A percentile compares a stretch with the other conserved stretches of the same genome.
Evolutionary conservation across 2,329 filamentous ascomycete genomes (phyloP).

Genomic region (Ophiocordyceps polyrhachis-furcata): DNA sequence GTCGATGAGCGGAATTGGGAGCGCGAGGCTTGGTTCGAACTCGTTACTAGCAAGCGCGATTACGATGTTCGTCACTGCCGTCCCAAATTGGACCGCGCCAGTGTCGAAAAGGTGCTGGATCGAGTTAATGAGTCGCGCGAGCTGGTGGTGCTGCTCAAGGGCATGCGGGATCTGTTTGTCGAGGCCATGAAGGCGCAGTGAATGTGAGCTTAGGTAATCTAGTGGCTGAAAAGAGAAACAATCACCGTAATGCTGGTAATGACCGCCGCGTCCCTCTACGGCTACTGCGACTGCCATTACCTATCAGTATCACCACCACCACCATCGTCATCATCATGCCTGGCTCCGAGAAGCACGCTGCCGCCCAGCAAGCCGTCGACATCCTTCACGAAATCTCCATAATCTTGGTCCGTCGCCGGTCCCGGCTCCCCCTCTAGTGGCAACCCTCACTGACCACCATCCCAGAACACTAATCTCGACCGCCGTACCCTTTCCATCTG

Average conservation of each 20-base stretch:
- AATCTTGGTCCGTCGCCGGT: constrained; percentile 43
- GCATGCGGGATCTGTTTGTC: constrained; percentile 64
- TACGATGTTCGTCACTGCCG: constrained; percentile 69
- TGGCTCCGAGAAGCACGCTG: constrained; percentile 47
- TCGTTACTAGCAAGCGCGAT: constrained; percentile 62
- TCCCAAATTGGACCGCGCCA: constrained; percentile 65
- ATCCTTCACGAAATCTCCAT: constrained; percentile 75
- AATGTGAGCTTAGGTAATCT: not conserved
- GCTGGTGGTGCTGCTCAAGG: constrained; percentile 54
- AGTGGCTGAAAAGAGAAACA: not conserved
- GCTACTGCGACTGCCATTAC: not conserved
- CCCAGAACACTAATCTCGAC: constrained; percentile 81
- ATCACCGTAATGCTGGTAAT: not conserved
- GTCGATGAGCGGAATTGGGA: constrained; percentile 78
- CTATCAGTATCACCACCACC: too few relatives aligned
- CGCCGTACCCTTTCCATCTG: constrained; percentile 82
- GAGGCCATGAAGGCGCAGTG: constrained; percentile 38
- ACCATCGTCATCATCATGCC: constrained; percentile 8
- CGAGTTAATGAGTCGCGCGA: constrained; percentile 66
- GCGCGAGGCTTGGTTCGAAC: constrained; percentile 81
- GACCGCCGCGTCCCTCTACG: not conserved
- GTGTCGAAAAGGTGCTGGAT: constrained; percentile 59
- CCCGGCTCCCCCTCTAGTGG: not conserved
- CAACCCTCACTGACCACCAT: not conserved
- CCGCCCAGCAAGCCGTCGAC: constrained; percentile 66